Evolutionary conservation across 495 filamentous ascomycete species (phyloP).

Genomic region (Margaritispora aquatica): DNA sequence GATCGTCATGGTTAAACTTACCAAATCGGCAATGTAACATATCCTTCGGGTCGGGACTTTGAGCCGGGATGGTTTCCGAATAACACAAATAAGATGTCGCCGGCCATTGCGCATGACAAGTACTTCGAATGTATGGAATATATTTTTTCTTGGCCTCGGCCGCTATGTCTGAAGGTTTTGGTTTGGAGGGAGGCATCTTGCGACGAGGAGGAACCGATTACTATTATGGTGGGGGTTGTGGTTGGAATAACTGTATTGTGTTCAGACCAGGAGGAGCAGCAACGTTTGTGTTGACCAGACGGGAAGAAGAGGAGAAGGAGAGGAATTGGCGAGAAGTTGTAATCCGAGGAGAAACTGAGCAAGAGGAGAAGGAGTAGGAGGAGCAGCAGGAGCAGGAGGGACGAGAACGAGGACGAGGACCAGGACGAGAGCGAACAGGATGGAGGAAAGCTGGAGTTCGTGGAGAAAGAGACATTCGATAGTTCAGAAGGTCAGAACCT

Average conservation of each 20-base stretch:
- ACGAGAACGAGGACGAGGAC: not conserved
- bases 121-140: slow-evolving; percentile 50
- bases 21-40: slow-evolving; percentile 11
- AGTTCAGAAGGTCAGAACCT: not conserved
- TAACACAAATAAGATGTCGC: slow-evolving; percentile 37
- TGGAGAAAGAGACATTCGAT: not conserved
- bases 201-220: too few species aligned
- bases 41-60: not conserved
- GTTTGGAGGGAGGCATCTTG: slow-evolving; percentile 56
- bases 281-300: not conserved
- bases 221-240: too few species aligned
- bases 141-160: slow-evolving; percentile 60
- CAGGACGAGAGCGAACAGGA: not conserved
- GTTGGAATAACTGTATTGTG: too few species aligned
- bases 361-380: not conserved
- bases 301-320: not conserved
- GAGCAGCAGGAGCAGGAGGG: too few species aligned
- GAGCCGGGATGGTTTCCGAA: slow-evolving; percentile 10
- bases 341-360: not conserved
- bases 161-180: slow-evolving; percentile 64
- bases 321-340: not conserved
- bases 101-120: slow-evolving; percentile 38
- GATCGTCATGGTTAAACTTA: not conserved
- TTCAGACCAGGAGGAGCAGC: too few species aligned
- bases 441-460: not conserved